Percentiles rank a stretch among this genome's conserved stretches.
Evolutionary conservation across 2,329 filamentous ascomycete genomes (phyloP).

Genomic region (Aureobasidium sp.): DNA sequence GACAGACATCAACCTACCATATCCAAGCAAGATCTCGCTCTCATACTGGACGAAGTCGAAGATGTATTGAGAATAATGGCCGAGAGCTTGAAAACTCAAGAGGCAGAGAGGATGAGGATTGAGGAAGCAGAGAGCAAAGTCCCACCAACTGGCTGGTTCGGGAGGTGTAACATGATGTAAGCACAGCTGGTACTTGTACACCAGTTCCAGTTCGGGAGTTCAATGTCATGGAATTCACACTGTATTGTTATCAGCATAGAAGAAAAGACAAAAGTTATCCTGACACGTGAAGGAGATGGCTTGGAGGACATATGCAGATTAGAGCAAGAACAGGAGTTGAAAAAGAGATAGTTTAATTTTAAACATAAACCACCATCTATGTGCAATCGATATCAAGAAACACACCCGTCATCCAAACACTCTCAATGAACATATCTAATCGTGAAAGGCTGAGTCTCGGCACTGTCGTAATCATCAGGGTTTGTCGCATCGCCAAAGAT

Average conservation of each 20-base stretch:
- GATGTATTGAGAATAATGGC: neutral
- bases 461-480: constrained; percentile 21
- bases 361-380: neutral
- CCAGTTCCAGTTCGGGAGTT: too few species aligned
- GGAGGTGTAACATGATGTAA: neutral
- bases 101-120: neutral
- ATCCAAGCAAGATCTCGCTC: neutral
- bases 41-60: neutral
- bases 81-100: neutral
- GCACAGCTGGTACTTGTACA: too few species aligned
- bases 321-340: neutral
- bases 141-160: neutral
- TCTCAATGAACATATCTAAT: constrained; percentile 14
- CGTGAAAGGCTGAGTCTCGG: constrained; percentile 20
- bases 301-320: neutral
- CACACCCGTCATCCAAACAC: neutral
- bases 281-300: too few species aligned
- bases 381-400: neutral
- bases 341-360: neutral
- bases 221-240: neutral
- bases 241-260: neutral
- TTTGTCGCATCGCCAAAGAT: constrained; percentile 22
- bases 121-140: neutral
- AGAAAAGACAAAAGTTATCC: neutral
- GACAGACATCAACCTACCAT: neutral